Evolutionary conservation across 73 alveolate genomes (phyloP), one percentile per base, ranked within the genome.

Genomic region (Tetrahymena thermophila): DNA sequence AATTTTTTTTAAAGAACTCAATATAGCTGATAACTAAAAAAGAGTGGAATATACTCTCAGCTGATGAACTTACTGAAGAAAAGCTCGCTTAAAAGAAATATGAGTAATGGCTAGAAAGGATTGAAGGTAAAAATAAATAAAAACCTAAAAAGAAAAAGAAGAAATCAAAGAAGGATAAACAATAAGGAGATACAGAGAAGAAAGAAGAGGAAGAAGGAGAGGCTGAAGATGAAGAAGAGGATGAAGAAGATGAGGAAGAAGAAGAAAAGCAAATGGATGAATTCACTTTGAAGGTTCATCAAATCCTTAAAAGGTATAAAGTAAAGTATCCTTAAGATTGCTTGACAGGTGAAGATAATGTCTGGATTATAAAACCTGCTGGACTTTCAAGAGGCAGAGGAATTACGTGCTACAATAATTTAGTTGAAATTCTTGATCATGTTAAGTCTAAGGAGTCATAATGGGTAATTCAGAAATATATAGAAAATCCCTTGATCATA

Each of bases 341-440:
- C 28, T 95, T 99, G 35, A 97, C 98, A 56, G 99, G 99, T 38
- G 96, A 94, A 31, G 97, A 97, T 85, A 99, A 99, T 96, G 97
- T 99, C 35, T 99, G 99, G 99, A 99, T 99, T 95, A 98, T 99
- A 34, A 99, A 99, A 94, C 99, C 99, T 25, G 99, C 99, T 40
- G 99, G 99, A 16, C 94, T 98, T 83, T 98, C 99, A 21, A 96
- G 99, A 43, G 99, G 99, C 28, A 96, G 99, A 95, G 99, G 99
- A 19, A 99, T 98, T 31, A 95, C 84, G 35, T 98, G 99, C 93
- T 98, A 96, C 94, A 98, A 98, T 44, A 97, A 97, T 96, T 96
- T 99, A 56, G 98, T 97, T 50, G 99, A 99, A 97, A 98, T 99
- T 56, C 96, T 98, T 50, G 99, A 99, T 71, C 97, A 98, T 85